These are phyloP conservation scores for Stramenopiles sp. DNA, from an alignment of 352 stramenopile species.

Conservation along the genomic window DNA sequence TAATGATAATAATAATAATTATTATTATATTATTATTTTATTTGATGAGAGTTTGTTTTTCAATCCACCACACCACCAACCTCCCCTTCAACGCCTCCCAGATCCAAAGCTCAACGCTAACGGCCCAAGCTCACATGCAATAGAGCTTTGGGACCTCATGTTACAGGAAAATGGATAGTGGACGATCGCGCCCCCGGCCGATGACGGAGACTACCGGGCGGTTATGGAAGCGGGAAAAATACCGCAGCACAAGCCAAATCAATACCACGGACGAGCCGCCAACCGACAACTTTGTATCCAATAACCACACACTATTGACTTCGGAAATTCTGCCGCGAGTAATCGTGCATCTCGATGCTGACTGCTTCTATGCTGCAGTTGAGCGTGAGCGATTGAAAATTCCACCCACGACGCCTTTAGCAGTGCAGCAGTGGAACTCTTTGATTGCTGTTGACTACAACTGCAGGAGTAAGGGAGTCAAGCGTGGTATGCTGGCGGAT, in stretches of 20 bases:
- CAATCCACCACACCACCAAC: no score
- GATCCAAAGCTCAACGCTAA: no score
- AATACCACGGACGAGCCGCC: background rate
- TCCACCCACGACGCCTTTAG: conserved; percentile 36
- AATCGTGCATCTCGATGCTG: conserved; percentile 54
- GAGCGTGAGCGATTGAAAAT: conserved; percentile 48
- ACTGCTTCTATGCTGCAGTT: conserved; percentile 65
- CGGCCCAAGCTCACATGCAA: no score
- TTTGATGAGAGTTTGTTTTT: no score
- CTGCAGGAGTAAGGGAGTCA: conserved; percentile 13
- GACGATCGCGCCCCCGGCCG: no score
- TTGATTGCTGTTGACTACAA: conserved; percentile 22
- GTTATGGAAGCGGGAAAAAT: background rate
- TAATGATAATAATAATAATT: no score
- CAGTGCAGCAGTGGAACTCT: conserved; percentile 47
- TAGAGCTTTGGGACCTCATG: no score
- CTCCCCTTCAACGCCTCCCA: no score
- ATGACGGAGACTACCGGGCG: background rate
- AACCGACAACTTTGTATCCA: background rate
- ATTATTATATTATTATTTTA: no score
- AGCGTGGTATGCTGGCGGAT: conserved; percentile 13
- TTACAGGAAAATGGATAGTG: no score
- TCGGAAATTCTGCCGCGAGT: conserved; percentile 32
- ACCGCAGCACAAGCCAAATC: background rate
- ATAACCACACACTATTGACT: background rate